Evolutionary conservation across 75 land plant genomes (phyloP).

Genomic region (Sequoia sempervirens): DNA sequence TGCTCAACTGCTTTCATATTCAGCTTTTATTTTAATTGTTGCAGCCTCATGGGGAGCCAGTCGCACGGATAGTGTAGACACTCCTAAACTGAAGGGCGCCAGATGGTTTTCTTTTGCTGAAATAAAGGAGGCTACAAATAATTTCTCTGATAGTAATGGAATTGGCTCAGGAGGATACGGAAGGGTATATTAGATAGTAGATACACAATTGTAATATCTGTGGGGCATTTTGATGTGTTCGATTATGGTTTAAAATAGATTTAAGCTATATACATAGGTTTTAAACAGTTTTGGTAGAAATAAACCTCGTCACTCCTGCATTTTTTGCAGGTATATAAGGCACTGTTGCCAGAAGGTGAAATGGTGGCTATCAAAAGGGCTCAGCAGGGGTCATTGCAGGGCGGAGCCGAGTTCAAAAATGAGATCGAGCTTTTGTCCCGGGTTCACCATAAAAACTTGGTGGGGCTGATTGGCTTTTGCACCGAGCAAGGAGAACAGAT

Average conservation of each 20-base stretch:
- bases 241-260: not conserved
- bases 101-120: constrained; percentile 37
- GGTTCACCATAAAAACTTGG: constrained; percentile 42
- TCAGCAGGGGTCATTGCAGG: constrained; percentile 52
- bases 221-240: not conserved
- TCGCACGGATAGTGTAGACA: not conserved
- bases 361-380: constrained; percentile 81
- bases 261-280: not conserved
- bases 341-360: constrained; percentile 44
- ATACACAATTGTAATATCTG: not conserved
- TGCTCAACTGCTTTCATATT: not conserved
- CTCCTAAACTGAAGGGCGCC: constrained; percentile 35
- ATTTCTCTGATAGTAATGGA: constrained; percentile 33
- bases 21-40: not conserved
- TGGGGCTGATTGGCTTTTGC: constrained; percentile 39
- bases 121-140: constrained; percentile 29
- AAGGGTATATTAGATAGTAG: constrained; percentile 27
- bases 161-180: constrained; percentile 50
- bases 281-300: not conserved
- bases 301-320: not conserved
- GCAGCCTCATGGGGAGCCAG: constrained; percentile 60
- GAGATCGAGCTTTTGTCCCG: constrained; percentile 42
- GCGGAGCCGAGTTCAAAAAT: constrained; percentile 33
- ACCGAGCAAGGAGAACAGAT: constrained; percentile 40
- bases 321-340: constrained; percentile 67